These are phyloP conservation scores for Aspergillus terreus DNA, from an alignment of 2,329 filamentous ascomycete species.

Conservation along the genomic window DNA sequence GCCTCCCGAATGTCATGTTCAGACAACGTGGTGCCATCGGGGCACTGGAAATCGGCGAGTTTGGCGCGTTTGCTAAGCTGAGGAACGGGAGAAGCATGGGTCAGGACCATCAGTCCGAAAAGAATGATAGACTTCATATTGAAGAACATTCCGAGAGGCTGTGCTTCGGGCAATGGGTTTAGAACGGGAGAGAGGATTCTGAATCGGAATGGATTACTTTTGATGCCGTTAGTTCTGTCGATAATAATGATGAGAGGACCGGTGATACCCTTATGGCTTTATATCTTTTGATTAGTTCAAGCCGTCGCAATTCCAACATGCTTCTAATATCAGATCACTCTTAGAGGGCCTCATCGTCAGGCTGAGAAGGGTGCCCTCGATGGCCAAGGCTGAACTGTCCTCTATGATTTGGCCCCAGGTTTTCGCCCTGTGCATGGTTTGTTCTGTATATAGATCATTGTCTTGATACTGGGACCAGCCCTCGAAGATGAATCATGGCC, in stretches of 20 bases:
- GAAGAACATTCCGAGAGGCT: constrained; percentile 9
- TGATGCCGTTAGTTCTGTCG: neutral
- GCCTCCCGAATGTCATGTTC: constrained; percentile 9
- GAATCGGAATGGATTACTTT: neutral
- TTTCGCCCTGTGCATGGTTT: neutral
- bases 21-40: constrained; percentile 7
- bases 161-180: no score
- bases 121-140: constrained; percentile 10
- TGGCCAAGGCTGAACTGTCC: neutral
- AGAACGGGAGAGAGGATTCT: neutral
- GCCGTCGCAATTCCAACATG: neutral
- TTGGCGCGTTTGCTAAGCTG: constrained; percentile 11
- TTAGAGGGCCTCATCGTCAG: neutral
- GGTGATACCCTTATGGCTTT: neutral
- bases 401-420: constrained; percentile 1
- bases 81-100: constrained; percentile 8
- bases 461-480: no score
- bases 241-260: neutral
- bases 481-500: neutral
- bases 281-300: neutral
- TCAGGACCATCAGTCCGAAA: constrained; percentile 7
- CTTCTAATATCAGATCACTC: neutral
- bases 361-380: neutral
- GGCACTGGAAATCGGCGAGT: constrained; percentile 10
- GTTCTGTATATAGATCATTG: neutral